Percentiles rank a stretch among this genome's conserved stretches.
Conservation (phyloP, 768 basidiomycete genomes). For the Clavaria fumosa region DNA sequence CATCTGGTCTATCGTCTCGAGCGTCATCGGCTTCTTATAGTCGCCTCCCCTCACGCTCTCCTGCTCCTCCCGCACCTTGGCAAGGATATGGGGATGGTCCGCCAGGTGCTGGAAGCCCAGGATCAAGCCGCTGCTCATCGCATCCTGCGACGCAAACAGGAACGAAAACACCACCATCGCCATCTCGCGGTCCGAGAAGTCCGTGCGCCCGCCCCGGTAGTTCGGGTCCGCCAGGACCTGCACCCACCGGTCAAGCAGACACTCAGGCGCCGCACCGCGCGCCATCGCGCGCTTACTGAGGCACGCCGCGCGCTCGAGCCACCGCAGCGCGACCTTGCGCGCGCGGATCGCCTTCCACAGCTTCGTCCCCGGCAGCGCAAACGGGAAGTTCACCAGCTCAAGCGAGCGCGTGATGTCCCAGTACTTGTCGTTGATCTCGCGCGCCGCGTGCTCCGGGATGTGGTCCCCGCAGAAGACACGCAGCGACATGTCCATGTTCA, state of each 20-base stretch:
- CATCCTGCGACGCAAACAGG: slow-evolving; percentile 93
- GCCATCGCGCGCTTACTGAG: slow-evolving; percentile 75
- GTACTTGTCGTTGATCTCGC: slow-evolving; percentile 84
- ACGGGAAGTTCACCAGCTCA: slow-evolving; percentile 96
- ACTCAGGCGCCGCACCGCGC: slow-evolving; percentile 62
- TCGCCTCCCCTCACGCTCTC: slow-evolving; percentile 68
- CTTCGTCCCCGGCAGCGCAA: slow-evolving; percentile 91
- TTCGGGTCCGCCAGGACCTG: slow-evolving; percentile 46
- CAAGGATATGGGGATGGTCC: slow-evolving; percentile 78
- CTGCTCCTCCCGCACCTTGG: slow-evolving; percentile 86
- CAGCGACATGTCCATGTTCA: slow-evolving; percentile 97
- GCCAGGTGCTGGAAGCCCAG: slow-evolving; percentile 94
- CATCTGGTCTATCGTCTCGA: slow-evolving; percentile 89
- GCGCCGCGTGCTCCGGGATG: slow-evolving; percentile 63
- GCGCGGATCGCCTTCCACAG: slow-evolving; percentile 88
- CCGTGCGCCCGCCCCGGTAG: slow-evolving; percentile 65
- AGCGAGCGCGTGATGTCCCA: slow-evolving; percentile 92
- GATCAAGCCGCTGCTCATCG: slow-evolving; percentile 94
- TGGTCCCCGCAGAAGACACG: slow-evolving; percentile 90
- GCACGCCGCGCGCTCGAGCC: slow-evolving; percentile 64
- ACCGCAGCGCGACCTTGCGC: slow-evolving; percentile 69
- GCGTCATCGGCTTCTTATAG: slow-evolving; percentile 55
- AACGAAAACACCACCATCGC: slow-evolving; percentile 95
- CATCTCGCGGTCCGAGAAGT: slow-evolving; percentile 91
- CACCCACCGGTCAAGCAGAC: slow-evolving; percentile 92